These are phyloP conservation scores for Tetracentron sinense DNA, from an alignment of 164 flowering plant genomes.

Conservation along the genomic window DNA sequence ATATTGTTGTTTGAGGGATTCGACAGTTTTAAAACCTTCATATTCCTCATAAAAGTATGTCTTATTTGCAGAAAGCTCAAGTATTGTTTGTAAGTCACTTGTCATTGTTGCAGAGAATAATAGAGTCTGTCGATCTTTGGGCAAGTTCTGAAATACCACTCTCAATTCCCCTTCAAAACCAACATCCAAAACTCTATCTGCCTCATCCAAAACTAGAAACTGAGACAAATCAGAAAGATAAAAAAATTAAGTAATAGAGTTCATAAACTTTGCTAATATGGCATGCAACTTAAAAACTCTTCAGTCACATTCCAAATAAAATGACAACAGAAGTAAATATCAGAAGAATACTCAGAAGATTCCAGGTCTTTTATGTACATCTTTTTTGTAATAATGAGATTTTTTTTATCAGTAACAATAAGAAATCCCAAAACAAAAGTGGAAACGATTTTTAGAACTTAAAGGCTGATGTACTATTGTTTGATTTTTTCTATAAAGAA, in stretches of 20 bases:
- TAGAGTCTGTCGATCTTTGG: constrained; percentile 78
- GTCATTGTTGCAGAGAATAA: constrained; percentile 96
- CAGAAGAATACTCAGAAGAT: not conserved
- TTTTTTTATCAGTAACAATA: too few species aligned
- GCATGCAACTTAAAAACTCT: not conserved
- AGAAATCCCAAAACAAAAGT: not conserved
- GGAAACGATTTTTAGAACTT: not conserved
- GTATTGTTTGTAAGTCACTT: constrained; percentile 54
- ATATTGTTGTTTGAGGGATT: constrained; percentile 82
- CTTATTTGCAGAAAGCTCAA: constrained; percentile 77
- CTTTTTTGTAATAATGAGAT: not conserved
- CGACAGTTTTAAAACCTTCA: constrained; percentile 87
- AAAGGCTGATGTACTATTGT: not conserved
- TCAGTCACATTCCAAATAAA: not conserved
- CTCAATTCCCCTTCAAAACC: constrained; percentile 84
- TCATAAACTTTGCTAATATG: not conserved
- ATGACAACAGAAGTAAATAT: not conserved
- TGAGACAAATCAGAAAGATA: constrained; percentile 23
- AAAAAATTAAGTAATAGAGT: not conserved
- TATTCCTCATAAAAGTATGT: constrained; percentile 84
- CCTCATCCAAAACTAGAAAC: constrained; percentile 97
- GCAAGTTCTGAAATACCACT: constrained; percentile 74
- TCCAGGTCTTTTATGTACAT: not conserved
- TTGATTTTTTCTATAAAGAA: too few species aligned
- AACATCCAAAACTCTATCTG: constrained; percentile 89